Evolutionary conservation across 495 filamentous ascomycete species (phyloP).

Genomic region (Cercophora sp.): DNA sequence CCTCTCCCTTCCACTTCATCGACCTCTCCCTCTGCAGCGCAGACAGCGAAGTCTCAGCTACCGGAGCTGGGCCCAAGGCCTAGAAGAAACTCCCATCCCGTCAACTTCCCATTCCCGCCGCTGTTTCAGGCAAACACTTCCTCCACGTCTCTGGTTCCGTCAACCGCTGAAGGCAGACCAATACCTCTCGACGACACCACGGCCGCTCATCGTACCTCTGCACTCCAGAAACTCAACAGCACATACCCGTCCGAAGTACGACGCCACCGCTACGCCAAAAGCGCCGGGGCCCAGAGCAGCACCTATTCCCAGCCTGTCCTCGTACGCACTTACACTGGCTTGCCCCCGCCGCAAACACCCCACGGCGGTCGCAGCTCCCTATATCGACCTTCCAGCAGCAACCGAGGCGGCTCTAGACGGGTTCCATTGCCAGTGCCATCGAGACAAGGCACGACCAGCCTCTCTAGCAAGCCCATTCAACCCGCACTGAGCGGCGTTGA

Average conservation of each 20-base stretch:
- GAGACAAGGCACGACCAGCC: conserved; percentile 6
- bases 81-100: conserved; percentile 23
- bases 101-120: conserved; percentile 31
- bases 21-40: neutral
- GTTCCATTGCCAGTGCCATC: conserved; percentile 23
- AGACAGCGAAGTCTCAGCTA: conserved; percentile 14
- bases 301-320: conserved; percentile 55
- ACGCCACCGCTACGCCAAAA: conserved; percentile 41
- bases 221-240: conserved; percentile 43
- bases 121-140: conserved; percentile 35
- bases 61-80: conserved; percentile 6
- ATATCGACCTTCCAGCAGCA: conserved; percentile 24
- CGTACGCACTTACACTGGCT: conserved; percentile 50
- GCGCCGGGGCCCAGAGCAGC: conserved; percentile 44
- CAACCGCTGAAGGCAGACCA: conserved; percentile 42
- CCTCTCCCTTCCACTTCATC: conserved; percentile 12
- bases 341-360: conserved; percentile 24
- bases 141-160: conserved; percentile 40
- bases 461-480: conserved; percentile 20
- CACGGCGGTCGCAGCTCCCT: conserved; percentile 14
- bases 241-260: conserved; percentile 35
- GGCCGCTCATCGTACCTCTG: conserved; percentile 36
- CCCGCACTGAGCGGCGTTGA: conserved; percentile 22
- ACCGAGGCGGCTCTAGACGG: conserved; percentile 25
- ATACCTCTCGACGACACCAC: conserved; percentile 42